Conservation (phyloP, 106 monocot species). For the Acorus gramineus region DNA sequence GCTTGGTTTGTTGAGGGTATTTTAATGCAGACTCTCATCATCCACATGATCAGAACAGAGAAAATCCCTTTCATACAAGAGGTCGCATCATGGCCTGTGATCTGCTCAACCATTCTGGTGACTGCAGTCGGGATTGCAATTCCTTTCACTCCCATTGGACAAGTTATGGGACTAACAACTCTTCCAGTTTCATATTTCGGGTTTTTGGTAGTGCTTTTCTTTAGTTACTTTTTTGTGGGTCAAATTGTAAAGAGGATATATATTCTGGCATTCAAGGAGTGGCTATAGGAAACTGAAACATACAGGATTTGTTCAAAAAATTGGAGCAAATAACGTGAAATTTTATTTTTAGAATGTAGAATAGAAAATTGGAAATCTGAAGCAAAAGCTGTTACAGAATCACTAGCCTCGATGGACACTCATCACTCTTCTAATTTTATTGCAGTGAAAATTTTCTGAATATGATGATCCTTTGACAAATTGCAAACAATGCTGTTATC, state of each 20-base stretch:
- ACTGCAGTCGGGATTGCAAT: constrained; percentile 11
- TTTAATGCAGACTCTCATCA: constrained; percentile 32
- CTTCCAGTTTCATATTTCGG: constrained; percentile 38
- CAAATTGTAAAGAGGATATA: constrained; percentile 33
- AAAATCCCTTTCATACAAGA: constrained; percentile 37
- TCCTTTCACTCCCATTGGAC: constrained; percentile 26
- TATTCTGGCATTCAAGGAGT: constrained; percentile 13
- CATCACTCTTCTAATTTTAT: too few species aligned
- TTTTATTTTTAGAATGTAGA: constrained; percentile 1
- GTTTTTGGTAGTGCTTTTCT: constrained; percentile 25
- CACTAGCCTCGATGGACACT: too few species aligned
- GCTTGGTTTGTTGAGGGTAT: constrained; percentile 42
- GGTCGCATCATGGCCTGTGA: constrained; percentile 26
- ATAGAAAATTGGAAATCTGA: background rate
- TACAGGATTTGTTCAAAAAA: background rate
- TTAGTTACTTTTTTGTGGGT: constrained; percentile 27
- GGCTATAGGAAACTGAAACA: constrained; percentile 14
- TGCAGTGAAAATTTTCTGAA: too few species aligned
- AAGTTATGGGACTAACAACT: constrained; percentile 22
- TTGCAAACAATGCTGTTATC: too few species aligned
- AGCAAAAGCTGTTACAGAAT: background rate
- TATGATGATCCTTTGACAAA: too few species aligned
- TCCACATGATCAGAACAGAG: constrained; percentile 37
- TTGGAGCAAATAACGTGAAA: background rate
- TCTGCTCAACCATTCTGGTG: constrained; percentile 17